Percentiles rank a stretch among this genome's conserved stretches.
Conservation (phyloP, 2,329 filamentous ascomycete genomes). For the Zarea fungicola region DNA sequence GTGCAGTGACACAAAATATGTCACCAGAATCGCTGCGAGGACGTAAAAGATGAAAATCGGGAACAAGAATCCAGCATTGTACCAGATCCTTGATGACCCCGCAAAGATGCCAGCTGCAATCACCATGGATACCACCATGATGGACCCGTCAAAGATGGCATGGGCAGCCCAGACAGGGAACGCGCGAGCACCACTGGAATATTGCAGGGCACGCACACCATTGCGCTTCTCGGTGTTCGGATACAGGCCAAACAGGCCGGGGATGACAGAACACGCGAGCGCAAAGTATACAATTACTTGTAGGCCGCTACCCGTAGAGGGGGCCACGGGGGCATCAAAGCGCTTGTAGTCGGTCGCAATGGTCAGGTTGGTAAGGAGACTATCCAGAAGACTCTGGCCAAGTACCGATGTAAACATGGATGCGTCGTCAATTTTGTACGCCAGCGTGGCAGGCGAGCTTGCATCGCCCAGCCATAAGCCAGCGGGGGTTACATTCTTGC, state of each 20-base stretch:
- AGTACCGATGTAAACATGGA: slow-evolving; percentile 48
- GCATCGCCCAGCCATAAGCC: slow-evolving; percentile 66
- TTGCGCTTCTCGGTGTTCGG: slow-evolving; percentile 70
- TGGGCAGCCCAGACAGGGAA: slow-evolving; percentile 78
- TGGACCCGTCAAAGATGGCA: slow-evolving; percentile 63
- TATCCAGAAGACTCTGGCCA: slow-evolving; percentile 56
- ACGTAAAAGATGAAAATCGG: slow-evolving; percentile 72
- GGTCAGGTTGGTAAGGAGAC: slow-evolving; percentile 55
- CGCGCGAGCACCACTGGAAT: slow-evolving; percentile 77
- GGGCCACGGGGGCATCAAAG: slow-evolving; percentile 66
- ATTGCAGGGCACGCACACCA: slow-evolving; percentile 74
- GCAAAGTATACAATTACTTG: slow-evolving; percentile 74
- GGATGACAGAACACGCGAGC: slow-evolving; percentile 68
- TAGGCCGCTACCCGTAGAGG: slow-evolving; percentile 61
- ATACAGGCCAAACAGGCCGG: slow-evolving; percentile 78
- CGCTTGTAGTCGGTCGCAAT: slow-evolving; percentile 64
- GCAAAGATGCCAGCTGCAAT: slow-evolving; percentile 64
- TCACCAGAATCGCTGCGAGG: slow-evolving; percentile 62
- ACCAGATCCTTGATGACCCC: slow-evolving; percentile 60
- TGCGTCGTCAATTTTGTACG: slow-evolving; percentile 58
- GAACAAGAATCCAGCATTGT: slow-evolving; percentile 70
- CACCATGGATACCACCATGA: slow-evolving; percentile 60
- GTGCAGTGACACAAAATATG: slow-evolving; percentile 73
- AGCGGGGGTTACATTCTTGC: slow-evolving; percentile 65
- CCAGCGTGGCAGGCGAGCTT: slow-evolving; percentile 54